Evolutionary conservation across 2,329 filamentous ascomycete genomes (phyloP).

Genomic region (Trichoderma sp.): DNA sequence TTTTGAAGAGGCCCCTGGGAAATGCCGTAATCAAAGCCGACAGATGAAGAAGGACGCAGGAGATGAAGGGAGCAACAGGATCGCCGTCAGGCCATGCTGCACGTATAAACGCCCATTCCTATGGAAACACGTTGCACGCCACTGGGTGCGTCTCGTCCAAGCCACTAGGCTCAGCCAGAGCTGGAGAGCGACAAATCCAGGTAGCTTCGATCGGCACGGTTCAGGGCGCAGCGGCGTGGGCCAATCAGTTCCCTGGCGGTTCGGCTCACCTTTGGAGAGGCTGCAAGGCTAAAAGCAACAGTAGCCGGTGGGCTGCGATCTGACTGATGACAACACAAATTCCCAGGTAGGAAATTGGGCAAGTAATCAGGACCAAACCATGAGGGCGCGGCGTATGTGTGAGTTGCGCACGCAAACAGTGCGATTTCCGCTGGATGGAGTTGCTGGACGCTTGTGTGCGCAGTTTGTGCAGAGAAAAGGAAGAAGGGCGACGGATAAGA

Average conservation of each 20-base stretch:
- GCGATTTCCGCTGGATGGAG: neutral
- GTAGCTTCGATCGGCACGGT: constrained; percentile 6
- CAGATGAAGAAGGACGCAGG: neutral
- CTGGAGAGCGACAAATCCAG: constrained; percentile 7
- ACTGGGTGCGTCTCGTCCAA: constrained; percentile 3
- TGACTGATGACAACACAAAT: neutral
- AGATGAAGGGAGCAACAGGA: neutral
- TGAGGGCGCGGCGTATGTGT: neutral
- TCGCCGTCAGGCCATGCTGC: neutral
- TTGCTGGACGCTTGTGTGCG: neutral
- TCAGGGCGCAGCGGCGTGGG: neutral
- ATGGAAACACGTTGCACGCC: constrained; percentile 19
- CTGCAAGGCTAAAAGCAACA: constrained; percentile 1
- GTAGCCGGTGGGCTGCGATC: neutral
- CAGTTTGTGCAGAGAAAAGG: neutral
- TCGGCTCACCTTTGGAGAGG: constrained; percentile 22
- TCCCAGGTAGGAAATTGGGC: neutral
- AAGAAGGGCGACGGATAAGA: neutral
- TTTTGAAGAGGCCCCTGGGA: neutral
- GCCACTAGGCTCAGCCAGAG: constrained; percentile 21
- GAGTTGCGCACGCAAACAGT: neutral
- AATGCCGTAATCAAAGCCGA: neutral
- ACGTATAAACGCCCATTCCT: constrained; percentile 9
- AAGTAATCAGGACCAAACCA: neutral
- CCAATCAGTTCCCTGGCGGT: constrained; percentile 16